Conservation (phyloP, 2,329 filamentous ascomycete genomes). For the Cercospora berteroae region DNA sequence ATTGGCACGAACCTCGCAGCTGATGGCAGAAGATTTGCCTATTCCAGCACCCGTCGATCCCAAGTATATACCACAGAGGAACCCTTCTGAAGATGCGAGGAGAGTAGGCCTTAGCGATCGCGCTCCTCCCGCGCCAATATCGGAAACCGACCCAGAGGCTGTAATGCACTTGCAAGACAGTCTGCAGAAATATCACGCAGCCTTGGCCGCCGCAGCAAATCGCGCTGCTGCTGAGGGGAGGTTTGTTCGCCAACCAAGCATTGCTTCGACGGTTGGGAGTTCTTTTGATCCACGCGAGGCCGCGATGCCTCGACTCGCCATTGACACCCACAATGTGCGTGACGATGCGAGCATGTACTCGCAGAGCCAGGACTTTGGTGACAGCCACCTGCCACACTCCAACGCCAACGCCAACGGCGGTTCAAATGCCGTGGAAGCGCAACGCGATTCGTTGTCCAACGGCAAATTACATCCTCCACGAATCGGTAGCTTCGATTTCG, state of each 20-base stretch:
- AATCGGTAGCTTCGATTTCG: conserved; percentile 40
- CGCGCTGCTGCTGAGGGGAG: conserved; percentile 73
- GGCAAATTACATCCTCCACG: conserved; percentile 28
- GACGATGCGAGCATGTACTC: conserved; percentile 26
- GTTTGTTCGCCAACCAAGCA: conserved; percentile 56
- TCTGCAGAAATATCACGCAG: conserved; percentile 74
- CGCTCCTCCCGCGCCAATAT: conserved; percentile 55
- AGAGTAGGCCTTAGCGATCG: conserved; percentile 31
- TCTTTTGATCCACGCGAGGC: neutral
- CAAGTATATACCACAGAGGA: conserved; percentile 35
- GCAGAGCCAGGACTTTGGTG: conserved; percentile 20
- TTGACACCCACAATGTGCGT: conserved; percentile 4
- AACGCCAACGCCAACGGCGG: conserved; percentile 3
- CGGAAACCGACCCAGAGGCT: conserved; percentile 34
- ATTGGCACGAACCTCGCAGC: conserved; percentile 28
- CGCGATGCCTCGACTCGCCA: conserved; percentile 1
- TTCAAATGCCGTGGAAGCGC: conserved; percentile 17
- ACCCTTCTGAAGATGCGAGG: conserved; percentile 37
- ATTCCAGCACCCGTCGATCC: conserved; percentile 31
- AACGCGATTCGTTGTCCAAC: conserved; percentile 17
- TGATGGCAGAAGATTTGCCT: conserved; percentile 36
- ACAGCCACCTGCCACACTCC: conserved; percentile 14
- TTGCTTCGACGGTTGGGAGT: conserved; percentile 10
- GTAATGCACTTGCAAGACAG: conserved; percentile 53
- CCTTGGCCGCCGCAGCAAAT: conserved; percentile 76